phyloP scores from a whole-genome alignment of 2,329 filamentous ascomycete species.

The Trichoderma pleuroti region DNA sequence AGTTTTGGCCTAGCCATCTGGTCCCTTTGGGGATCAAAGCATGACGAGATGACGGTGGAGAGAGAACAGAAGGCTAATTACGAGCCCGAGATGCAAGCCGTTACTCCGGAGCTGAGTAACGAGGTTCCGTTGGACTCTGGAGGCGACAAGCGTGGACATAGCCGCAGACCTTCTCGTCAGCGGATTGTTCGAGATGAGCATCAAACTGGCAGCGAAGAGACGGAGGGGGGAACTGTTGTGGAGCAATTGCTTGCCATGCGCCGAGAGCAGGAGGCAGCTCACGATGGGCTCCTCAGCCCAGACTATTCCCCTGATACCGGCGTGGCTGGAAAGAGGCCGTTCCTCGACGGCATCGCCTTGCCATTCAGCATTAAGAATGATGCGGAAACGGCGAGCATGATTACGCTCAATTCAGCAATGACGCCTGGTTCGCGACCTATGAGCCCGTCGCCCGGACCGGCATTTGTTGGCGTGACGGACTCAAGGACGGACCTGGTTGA shows the following conservation, averaged over 20 bases:
- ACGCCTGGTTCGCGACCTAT: conserved; percentile 34
- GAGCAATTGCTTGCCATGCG: conserved; percentile 42
- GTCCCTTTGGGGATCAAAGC: conserved; percentile 84
- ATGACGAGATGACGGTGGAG: conserved; percentile 72
- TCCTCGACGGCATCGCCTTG: conserved; percentile 65
- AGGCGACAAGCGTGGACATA: conserved; percentile 31
- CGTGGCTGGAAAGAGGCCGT: conserved; percentile 59
- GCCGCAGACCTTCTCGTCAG: conserved; percentile 42
- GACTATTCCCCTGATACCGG: conserved; percentile 46
- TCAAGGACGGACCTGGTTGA: background rate
- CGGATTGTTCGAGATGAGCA: conserved; percentile 50
- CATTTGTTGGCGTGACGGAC: conserved; percentile 1
- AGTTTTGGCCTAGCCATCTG: conserved; percentile 78
- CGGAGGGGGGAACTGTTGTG: conserved; percentile 42
- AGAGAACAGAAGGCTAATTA: conserved; percentile 52
- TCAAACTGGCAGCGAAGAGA: conserved; percentile 38
- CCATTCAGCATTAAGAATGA: conserved; percentile 67
- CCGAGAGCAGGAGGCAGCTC: conserved; percentile 37
- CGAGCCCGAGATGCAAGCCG: conserved; percentile 30
- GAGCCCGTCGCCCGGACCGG: conserved; percentile 26
- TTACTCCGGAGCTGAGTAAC: conserved; percentile 40
- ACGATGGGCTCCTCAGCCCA: conserved; percentile 43
- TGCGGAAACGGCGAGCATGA: conserved; percentile 65
- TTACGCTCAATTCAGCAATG: conserved; percentile 54
- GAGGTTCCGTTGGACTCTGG: conserved; percentile 43